Percentiles rank a stretch among this genome's conserved stretches.
Evolutionary conservation across 495 filamentous ascomycete species (phyloP).

Genomic region (Friedmanniomyces endolithicus): DNA sequence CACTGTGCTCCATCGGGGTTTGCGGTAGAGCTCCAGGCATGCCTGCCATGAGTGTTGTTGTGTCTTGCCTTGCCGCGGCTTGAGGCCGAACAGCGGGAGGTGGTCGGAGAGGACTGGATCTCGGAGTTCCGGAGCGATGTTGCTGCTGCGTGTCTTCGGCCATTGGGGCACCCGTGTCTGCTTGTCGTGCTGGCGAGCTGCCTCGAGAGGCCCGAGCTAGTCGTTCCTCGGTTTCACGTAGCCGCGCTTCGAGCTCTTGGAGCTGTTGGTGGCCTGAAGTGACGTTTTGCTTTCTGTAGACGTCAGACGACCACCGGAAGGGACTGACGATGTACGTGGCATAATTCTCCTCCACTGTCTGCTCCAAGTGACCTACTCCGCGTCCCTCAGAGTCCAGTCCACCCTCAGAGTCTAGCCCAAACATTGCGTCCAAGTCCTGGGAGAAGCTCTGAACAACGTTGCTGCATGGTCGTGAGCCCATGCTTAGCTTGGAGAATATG

Average conservation of each 20-base stretch:
- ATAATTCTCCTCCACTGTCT: slow-evolving; percentile 76
- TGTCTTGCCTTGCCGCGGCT: slow-evolving; percentile 2
- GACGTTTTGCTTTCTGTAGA: slow-evolving; percentile 54
- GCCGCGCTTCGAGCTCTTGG: slow-evolving; percentile 67
- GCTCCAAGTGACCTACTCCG: slow-evolving; percentile 55
- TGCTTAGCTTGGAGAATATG: background rate
- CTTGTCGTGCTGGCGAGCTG: slow-evolving; percentile 11
- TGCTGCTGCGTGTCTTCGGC: background rate
- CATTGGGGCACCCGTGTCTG: slow-evolving; percentile 1
- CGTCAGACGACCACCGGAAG: background rate
- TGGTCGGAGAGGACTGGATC: background rate
- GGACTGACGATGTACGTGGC: slow-evolving; percentile 20
- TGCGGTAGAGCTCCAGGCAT: slow-evolving; percentile 16
- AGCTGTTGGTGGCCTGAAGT: slow-evolving; percentile 65
- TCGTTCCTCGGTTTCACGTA: slow-evolving; percentile 73
- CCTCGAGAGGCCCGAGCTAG: slow-evolving; percentile 39
- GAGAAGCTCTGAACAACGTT: slow-evolving; percentile 83
- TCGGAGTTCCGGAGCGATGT: background rate
- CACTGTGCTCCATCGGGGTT: slow-evolving; percentile 9
- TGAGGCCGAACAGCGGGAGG: slow-evolving; percentile 1
- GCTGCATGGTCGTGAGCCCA: slow-evolving; percentile 35
- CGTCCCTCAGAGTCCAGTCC: slow-evolving; percentile 62
- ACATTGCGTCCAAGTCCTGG: slow-evolving; percentile 73
- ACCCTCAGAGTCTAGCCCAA: slow-evolving; percentile 64
- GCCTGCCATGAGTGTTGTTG: slow-evolving; percentile 5